Evolutionary conservation across 2,329 filamentous ascomycete genomes (phyloP).

Genomic region (Fusarium nygamai): DNA sequence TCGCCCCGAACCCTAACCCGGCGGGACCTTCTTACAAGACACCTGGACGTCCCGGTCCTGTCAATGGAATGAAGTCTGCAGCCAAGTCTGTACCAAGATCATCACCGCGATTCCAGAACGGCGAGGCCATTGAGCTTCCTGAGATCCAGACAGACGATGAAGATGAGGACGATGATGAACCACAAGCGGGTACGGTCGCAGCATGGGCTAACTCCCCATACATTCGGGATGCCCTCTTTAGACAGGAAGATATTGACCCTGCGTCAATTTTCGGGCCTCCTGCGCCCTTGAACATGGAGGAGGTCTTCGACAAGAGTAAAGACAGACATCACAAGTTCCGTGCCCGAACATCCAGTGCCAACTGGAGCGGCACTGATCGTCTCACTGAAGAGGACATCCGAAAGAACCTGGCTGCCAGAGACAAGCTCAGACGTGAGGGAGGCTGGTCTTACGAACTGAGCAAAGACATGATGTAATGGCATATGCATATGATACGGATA

Average conservation of each 20-base stretch:
- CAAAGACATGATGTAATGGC: constrained; percentile 55
- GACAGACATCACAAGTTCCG: constrained; percentile 89
- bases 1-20: constrained; percentile 75
- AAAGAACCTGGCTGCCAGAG: constrained; percentile 80
- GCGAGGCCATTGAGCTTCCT: constrained; percentile 89
- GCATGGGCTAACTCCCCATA: constrained; percentile 91
- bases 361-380: constrained; percentile 85
- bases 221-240: constrained; percentile 76
- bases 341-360: constrained; percentile 90
- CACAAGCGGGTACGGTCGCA: constrained; percentile 66
- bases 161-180: constrained; percentile 78
- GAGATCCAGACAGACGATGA: constrained; percentile 97
- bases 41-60: constrained; percentile 65
- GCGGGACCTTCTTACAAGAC: constrained; percentile 72
- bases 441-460: constrained; percentile 81
- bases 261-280: constrained; percentile 89
- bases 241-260: constrained; percentile 88
- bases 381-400: constrained; percentile 89
- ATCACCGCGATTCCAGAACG: constrained; percentile 87
- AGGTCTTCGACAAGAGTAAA: constrained; percentile 92
- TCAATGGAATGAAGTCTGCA: constrained; percentile 60
- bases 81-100: constrained; percentile 71
- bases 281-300: constrained; percentile 90
- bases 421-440: constrained; percentile 82
- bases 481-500: constrained; percentile 25